phyloP scores from a whole-genome alignment of 768 basidiomycete species.

The Amyloporia xantha region DNA sequence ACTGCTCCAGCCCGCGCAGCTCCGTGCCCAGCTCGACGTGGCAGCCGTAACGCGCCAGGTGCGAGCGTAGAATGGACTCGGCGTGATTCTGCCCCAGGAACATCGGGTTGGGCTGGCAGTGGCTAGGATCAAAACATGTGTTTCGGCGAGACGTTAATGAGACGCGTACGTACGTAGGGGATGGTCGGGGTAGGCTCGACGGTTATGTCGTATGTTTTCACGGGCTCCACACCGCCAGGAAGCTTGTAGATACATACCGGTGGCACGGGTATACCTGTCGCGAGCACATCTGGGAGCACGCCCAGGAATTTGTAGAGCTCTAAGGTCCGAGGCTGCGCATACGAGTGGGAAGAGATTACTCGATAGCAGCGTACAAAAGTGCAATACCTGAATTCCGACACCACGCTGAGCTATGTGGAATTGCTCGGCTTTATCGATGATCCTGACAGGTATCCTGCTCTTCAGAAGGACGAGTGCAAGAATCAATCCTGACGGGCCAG shows the following conservation, averaged over 20 bases:
- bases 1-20: conserved; percentile 28
- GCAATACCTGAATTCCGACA: conserved; percentile 4
- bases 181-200: conserved; percentile 5
- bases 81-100: conserved; percentile 13
- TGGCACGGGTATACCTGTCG: background rate
- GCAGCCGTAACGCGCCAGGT: conserved; percentile 19
- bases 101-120: background rate
- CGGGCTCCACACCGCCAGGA: conserved; percentile 10
- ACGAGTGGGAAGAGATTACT: too few species aligned
- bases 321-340: conserved; percentile 15
- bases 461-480: conserved; percentile 7
- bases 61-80: conserved; percentile 27
- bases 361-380: background rate
- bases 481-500: conserved; percentile 7
- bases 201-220: conserved; percentile 5
- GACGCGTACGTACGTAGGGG: conserved; percentile 10
- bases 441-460: conserved; percentile 8
- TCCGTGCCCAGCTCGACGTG: conserved; percentile 32
- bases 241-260: conserved; percentile 12
- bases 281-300: conserved; percentile 9
- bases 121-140: background rate
- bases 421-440: conserved; percentile 5
- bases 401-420: conserved; percentile 18
- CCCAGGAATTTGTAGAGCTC: conserved; percentile 17
- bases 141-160: background rate